Evolutionary conservation across 2,329 filamentous ascomycete genomes (phyloP), one percentile per base, ranked within the genome.

Genomic region (Parasarocladium wereldwijsianum): DNA sequence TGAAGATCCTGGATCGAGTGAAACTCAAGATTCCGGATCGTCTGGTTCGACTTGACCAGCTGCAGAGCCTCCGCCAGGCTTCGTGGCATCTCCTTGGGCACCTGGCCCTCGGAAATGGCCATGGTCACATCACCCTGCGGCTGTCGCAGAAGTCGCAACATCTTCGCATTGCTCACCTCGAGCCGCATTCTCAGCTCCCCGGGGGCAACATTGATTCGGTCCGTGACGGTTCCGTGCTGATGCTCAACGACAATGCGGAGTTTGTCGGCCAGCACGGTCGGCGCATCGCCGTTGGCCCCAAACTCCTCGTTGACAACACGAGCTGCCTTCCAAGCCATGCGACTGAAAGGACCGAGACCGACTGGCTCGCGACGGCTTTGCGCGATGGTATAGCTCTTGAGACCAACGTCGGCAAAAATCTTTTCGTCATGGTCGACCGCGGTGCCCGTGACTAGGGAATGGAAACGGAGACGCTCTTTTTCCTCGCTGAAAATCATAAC

Each of bases 131-230:
- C 84, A 33, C 70, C 60, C 50, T 93, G 85, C 3, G 75, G 68
- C 34, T 77, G 71, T 22, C 85, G 76, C 33, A 80, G 60, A 21
- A 87, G 53, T 37, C 71, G 70, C 27, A 90, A 54, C 10, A 71
- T 58, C 29, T 70, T 71, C 14, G 64, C 62, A 31, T 71, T 66
- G 32, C 64, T 60, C 18, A 77, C 66, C 39, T 78, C 71, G 19
- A 84, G 57, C 17, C 70, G 64, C 28, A 85, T 49, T 41, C 71
- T 70, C 40, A 84, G 49, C 51, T 84, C 78, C n/a, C 79, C 79
- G 8, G 76, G 76, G 2, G 66, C 76, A 42, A 92, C 63, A 41
- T 93, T 93, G 45, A 93, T 64, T 21, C 85, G 71, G 52, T 94
- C 86, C 2, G 81, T 83, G 11, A 92, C 60, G 24, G 76, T 82